phyloP scores from a whole-genome alignment of 208 protist species.

The Trypanosoma melophagium region DNA sequence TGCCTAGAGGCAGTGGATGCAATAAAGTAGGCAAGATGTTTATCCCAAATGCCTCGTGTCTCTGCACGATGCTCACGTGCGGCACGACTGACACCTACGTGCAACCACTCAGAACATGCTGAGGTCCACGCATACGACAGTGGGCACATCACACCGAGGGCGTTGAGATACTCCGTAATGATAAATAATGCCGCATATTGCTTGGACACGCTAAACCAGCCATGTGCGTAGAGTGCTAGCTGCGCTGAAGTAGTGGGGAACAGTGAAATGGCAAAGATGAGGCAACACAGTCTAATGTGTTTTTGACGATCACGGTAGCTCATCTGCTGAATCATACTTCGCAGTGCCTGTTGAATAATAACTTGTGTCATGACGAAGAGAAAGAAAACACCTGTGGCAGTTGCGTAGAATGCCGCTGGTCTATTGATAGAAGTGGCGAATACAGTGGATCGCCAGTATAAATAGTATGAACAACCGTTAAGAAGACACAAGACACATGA shows the following conservation, averaged over 20 bases:
- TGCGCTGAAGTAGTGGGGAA: conserved; percentile 13
- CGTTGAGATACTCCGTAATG: conserved; percentile 14
- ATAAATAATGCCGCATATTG: conserved; percentile 5
- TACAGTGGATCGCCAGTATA: conserved; percentile 28
- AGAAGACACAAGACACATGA: conserved; percentile 19
- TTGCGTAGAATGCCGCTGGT: conserved; percentile 18
- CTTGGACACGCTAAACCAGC: not conserved
- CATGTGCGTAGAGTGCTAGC: conserved; percentile 6
- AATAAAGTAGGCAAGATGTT: conserved; percentile 14
- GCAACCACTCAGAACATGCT: conserved; percentile 23
- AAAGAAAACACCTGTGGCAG: conserved; percentile 21
- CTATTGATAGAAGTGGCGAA: not conserved
- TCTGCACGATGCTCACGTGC: conserved; percentile 9
- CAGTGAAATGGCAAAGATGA: conserved; percentile 15
- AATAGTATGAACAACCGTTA: conserved; percentile 37
- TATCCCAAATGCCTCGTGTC: conserved; percentile 6
- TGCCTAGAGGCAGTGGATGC: not conserved
- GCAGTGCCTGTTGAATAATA: conserved; percentile 15
- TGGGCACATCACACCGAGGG: not conserved
- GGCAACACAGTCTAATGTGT: conserved; percentile 6
- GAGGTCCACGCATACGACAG: conserved; percentile 18
- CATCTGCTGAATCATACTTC: conserved; percentile 24
- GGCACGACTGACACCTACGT: conserved; percentile 6
- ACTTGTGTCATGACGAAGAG: conserved; percentile 15
- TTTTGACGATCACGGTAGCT: conserved; percentile 2